These are phyloP conservation scores for Ehretia macrophylla DNA, from an alignment of 257 asterid species.

Conservation along the genomic window DNA sequence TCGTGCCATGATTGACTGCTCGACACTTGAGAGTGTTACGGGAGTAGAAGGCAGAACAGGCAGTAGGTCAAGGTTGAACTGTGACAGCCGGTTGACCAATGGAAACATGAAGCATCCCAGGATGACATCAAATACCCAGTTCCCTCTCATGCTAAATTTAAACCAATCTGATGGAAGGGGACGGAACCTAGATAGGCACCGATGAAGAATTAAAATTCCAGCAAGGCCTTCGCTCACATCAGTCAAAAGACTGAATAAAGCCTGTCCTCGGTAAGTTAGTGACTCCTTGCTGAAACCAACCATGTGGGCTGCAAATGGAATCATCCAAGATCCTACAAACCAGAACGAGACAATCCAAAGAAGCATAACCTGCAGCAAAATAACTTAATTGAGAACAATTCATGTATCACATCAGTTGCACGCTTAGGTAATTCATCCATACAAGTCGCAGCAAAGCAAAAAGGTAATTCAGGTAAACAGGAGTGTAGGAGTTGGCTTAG, in stretches of 20 bases:
- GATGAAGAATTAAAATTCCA: conserved; percentile 74
- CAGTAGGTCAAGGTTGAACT: conserved; percentile 66
- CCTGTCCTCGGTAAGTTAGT: conserved; percentile 80
- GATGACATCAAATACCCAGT: conserved; percentile 68
- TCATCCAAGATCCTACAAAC: conserved; percentile 98
- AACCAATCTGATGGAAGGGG: conserved; percentile 95
- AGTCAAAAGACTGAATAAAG: conserved; percentile 89
- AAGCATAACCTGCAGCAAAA: conserved; percentile 64
- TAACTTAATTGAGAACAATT: neutral
- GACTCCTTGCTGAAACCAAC: conserved; percentile 83
- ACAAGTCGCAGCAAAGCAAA: neutral
- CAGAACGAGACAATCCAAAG: conserved; percentile 94
- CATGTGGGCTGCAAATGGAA: conserved; percentile 85
- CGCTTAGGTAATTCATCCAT: neutral
- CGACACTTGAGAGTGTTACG: conserved; percentile 72
- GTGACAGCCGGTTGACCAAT: conserved; percentile 81
- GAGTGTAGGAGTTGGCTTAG: too few species aligned
- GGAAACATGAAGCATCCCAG: conserved; percentile 90
- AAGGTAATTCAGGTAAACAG: too few species aligned
- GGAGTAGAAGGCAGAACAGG: conserved; percentile 83
- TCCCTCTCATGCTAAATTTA: conserved; percentile 69
- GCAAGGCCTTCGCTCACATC: conserved; percentile 92
- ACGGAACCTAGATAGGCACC: conserved; percentile 65
- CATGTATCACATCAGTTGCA: neutral
- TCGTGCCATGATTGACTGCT: conserved; percentile 83